Evolutionary conservation across 257 asterid genomes (phyloP), one percentile per base, ranked within the genome.

Genomic region (Nicotiana attenuata): DNA sequence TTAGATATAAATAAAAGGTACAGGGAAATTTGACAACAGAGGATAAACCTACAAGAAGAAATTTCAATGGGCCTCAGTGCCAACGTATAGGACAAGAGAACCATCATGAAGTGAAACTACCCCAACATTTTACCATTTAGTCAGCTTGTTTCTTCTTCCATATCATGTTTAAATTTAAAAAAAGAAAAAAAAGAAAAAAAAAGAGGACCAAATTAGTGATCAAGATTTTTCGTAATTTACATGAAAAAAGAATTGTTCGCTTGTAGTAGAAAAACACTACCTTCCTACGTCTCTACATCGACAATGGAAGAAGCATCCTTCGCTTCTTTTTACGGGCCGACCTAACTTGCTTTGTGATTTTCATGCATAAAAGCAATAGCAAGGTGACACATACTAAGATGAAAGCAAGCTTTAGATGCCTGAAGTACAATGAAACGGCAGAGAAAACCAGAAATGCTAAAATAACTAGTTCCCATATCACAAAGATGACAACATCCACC

Each of bases 221-320:
- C 47, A 81, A 77, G 84, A 82, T 77, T 81, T 81, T 87, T 85
- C 85, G 77, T 66, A 82, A 83, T 85, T 82, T 87, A 89, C 84
- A 84, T 20, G 81, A 15, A 82, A 78, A 80, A 80, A 61, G 81
- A 57, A 71, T 78, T 68, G 41, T 10, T 13, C 17, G 6, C 29
- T 41, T 52, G 56, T 1, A 52, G 56, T 52, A 52, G 56, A 41
- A 41, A 1, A 41, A 41, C 47, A 41, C 47, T 7, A 41, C 77
- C n/a, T 64, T 33, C 31, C 50, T 63, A 56, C 82, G 59, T 50
- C 66, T 80, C 88, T 93, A 93, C 95, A 94, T 94, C 16, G 98
- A 96, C 80, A 94, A 89, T 13, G 99, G 99, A 85, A 93, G 96
- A 89, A 96, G 97, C 99, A 96, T 93, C 85, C 97, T 96, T 86